phyloP scores from a whole-genome alignment of 371 early-diverging fungal genomes.

The Blakeslea trispora region DNA sequence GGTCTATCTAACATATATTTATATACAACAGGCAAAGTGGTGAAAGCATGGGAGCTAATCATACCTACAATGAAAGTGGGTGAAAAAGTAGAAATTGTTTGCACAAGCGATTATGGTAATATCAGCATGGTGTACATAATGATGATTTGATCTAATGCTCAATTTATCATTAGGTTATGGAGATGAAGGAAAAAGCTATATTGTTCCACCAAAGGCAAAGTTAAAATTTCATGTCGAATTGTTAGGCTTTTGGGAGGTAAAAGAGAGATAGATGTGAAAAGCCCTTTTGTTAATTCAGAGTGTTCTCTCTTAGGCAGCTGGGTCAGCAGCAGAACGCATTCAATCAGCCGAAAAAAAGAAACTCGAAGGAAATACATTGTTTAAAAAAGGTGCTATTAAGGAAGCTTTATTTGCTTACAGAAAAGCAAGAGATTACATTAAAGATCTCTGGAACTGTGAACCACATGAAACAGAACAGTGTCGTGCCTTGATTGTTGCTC shows the following conservation, averaged over 20 bases:
- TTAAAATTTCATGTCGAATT: conserved; percentile 59
- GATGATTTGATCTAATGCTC: no score
- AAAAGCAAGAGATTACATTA: conserved; percentile 37
- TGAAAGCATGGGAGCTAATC: conserved; percentile 62
- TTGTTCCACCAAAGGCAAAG: conserved; percentile 56
- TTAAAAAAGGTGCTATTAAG: conserved; percentile 35
- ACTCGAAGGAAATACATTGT: conserved; percentile 54
- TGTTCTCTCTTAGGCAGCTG: conserved; percentile 27
- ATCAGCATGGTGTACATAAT: no score
- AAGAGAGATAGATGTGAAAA: background rate
- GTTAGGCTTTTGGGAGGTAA: conserved; percentile 55
- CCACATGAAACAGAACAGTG: conserved; percentile 30
- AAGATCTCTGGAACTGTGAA: conserved; percentile 46
- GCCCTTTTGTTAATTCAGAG: no score
- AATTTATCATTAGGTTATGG: conserved; percentile 52
- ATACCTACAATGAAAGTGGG: conserved; percentile 64
- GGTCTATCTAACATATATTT: no score
- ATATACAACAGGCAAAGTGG: conserved; percentile 61
- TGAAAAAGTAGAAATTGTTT: conserved; percentile 54
- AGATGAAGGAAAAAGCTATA: conserved; percentile 49
- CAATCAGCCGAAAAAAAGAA: conserved; percentile 52
- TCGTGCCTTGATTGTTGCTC: conserved; percentile 32
- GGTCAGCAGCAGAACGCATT: conserved; percentile 28
- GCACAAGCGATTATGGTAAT: conserved; percentile 60
- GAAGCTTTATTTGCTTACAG: conserved; percentile 40